Base-by-base conservation (phyloP, 2,329 filamentous ascomycete species). In the Alternaria brassicae region DNA sequence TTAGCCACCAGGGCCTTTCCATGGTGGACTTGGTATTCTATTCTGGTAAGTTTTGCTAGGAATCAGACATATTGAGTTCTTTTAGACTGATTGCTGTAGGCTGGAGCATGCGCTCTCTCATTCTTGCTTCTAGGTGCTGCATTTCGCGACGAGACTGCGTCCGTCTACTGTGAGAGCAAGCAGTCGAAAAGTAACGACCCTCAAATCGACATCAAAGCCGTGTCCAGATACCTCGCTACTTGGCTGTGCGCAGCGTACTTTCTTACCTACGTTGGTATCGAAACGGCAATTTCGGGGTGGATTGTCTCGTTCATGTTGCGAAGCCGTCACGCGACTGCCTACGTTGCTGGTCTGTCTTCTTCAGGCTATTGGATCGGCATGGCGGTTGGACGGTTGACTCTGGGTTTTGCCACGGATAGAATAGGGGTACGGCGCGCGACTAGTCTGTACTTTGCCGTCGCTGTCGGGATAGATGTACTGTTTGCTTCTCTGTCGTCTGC, bases 311-410 rank as follows among this genome's bases (percentile, higher is more conserved):
- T 80, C 69, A 82, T 82, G 79, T 68, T 71, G 4, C 76, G 80
- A 2, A 71, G 74, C 13, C 80, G 80, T 4, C 69, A 78, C 39
- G 70, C 76, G 0, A 72, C 78, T 4, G 67, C 74, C 0, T 77
- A 78, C 12, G 61, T 78, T 0, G 76, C 81, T 5, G 78, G 77
- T 8, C 66, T 82, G 0, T 77, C 79, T 9, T 81, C 79, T 0
- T 81, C 81, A 1, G 76, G 76, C 0, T 83, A 81, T 65, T 82
- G 81, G 77, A 68, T 75, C 17, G 81, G 81, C 15, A 81, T 82
- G 78, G 78, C 79, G 0, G 54, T 75, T 6, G 81, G 81, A 0
- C 67, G 81, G 21, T 60, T 76, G 13, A 51, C 60, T 0, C 41
- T 76, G 9, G 73, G 73, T 3, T 62, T 67, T 3, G 44, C 70